These are phyloP conservation scores for Pistacia integerrima DNA, from an alignment of 345 rosid species.

Conservation along the genomic window DNA sequence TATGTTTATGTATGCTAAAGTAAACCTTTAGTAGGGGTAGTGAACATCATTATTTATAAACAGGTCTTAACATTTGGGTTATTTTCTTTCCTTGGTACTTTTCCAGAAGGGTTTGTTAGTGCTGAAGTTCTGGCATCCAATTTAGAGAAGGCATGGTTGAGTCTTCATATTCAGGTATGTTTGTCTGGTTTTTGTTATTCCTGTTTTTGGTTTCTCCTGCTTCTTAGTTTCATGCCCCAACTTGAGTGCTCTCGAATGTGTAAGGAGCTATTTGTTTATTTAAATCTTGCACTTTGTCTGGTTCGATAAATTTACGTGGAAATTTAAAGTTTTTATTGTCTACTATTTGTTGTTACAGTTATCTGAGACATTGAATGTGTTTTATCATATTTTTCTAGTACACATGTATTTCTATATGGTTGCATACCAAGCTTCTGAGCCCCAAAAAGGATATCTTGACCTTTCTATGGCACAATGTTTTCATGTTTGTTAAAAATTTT, in stretches of 20 bases:
- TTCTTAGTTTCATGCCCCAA: neutral
- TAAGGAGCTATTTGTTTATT: neutral
- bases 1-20: constrained; percentile 20
- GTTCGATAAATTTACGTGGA: neutral
- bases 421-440: neutral
- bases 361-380: neutral
- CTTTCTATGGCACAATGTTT: neutral
- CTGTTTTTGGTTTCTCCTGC: constrained; percentile 2
- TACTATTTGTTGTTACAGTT: neutral
- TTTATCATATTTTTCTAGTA: neutral
- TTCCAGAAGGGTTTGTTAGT: constrained; percentile 68
- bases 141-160: constrained; percentile 81
- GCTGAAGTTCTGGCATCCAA: constrained; percentile 70
- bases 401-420: neutral
- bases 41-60: neutral
- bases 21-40: constrained; percentile 8
- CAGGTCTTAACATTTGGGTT: neutral
- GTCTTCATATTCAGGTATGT: constrained; percentile 81
- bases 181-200: constrained; percentile 1
- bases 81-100: constrained; percentile 21
- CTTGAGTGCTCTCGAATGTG: neutral
- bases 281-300: neutral
- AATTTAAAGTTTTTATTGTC: neutral
- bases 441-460: neutral
- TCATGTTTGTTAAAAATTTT: neutral